phyloP scores from a whole-genome alignment of 2,329 filamentous ascomycete species.

The Leptodontidium sp. region DNA sequence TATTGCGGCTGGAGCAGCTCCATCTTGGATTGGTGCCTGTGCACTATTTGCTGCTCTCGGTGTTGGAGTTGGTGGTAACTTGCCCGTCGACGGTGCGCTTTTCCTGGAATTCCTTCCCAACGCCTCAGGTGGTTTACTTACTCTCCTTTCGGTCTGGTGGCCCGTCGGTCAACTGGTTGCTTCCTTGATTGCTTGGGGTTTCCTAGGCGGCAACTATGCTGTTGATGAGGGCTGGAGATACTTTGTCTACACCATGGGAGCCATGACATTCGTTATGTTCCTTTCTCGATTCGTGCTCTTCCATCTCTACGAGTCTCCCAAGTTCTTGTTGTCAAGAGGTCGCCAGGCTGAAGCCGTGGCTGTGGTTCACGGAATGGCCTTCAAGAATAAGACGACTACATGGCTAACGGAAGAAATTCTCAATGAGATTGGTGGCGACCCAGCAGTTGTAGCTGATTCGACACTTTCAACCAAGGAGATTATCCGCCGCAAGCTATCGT shows the following conservation, averaged over 20 bases:
- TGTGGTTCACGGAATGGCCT: constrained; percentile 80
- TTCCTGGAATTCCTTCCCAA: constrained; percentile 87
- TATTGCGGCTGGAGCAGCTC: constrained; percentile 71
- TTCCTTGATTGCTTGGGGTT: constrained; percentile 77
- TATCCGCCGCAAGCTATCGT: constrained; percentile 58
- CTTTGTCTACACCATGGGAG: constrained; percentile 74
- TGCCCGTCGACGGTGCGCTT: constrained; percentile 80
- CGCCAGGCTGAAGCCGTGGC: constrained; percentile 81
- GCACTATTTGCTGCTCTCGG: constrained; percentile 68
- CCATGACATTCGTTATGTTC: constrained; percentile 80
- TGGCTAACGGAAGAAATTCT: constrained; percentile 79
- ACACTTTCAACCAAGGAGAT: constrained; percentile 36
- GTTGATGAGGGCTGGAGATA: constrained; percentile 78
- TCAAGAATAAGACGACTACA: constrained; percentile 72
- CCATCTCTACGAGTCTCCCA: constrained; percentile 84
- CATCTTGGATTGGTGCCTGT: constrained; percentile 72
- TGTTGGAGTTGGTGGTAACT: constrained; percentile 76
- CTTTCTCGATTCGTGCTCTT: constrained; percentile 81
- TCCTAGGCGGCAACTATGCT: constrained; percentile 64
- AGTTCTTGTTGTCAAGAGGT: constrained; percentile 80
- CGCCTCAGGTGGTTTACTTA: constrained; percentile 76
- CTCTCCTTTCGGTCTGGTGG: constrained; percentile 88
- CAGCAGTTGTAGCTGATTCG: constrained; percentile 18
- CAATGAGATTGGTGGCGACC: constrained; percentile 59
- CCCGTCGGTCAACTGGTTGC: constrained; percentile 81